Base-by-base conservation (phyloP, 768 basidiomycete species). In the Gymnopilus junonius region DNA sequence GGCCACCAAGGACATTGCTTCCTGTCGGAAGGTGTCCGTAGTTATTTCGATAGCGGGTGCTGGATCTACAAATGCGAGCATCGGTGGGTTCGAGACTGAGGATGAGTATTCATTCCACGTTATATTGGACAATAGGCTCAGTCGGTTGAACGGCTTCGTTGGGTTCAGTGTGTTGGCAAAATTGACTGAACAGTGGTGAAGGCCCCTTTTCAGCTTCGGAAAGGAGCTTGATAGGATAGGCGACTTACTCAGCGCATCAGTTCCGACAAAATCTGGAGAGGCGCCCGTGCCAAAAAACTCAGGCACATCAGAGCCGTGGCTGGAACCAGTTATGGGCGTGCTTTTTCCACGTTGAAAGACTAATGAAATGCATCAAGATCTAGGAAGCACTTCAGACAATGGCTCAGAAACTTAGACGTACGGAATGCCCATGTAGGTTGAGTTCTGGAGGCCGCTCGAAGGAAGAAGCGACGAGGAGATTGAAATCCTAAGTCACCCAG, bases 401-500 rank as follows among this genome's bases (percentile, higher is more conserved):
- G n/a, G n/a, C n/a, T n/a, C n/a, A n/a, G n/a, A n/a, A n/a, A n/a
- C n/a, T n/a, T n/a, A n/a, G n/a, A n/a, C n/a, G n/a, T n/a, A 80
- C 80, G 50, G 68, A 70, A 80, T 5, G 71, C 70, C 72, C 73
- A 80, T 0, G 68, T 70, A 1, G 71, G 66, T 61, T 80, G 76
- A 6, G 68, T 77, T 14, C 56, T 62, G 0, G 77, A 71, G 0
- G 70, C 67, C 4, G 70, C 60, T 20, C 73, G 45, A 15, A 80
- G 65, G 60, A 80, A 73, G 57, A 73, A 76, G 15, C 80, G 73
- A 3, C 78, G 73, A 25, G 73, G 73, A 8, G 70, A 74, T 31
- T 78, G 72, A 64, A 79, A 80, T 11, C 61, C 54, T 6, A 70
- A 48, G 61, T 82, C 80, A 1, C 80, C 80, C 46, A 72, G n/a